Conservation (phyloP, 495 filamentous ascomycete species). For the Talaromyces thailandensis region DNA sequence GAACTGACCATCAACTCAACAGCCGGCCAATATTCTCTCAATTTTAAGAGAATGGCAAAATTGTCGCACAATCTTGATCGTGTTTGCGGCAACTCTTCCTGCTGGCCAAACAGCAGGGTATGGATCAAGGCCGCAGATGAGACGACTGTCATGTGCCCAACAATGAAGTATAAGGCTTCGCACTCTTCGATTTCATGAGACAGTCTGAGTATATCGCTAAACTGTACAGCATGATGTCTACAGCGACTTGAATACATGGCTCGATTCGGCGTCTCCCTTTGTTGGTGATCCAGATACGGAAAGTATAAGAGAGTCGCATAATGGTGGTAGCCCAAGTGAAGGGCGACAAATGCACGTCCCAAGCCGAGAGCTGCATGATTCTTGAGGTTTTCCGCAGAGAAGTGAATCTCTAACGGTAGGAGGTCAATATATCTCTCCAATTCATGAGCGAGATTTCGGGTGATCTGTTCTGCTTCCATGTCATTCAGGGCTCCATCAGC, state of each 20-base stretch:
- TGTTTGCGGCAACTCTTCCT: slow-evolving; percentile 14
- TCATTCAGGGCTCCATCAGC: background rate
- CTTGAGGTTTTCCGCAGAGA: slow-evolving; percentile 9
- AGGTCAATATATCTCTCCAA: background rate
- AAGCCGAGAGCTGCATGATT: slow-evolving; percentile 12
- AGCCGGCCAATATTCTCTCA: slow-evolving; percentile 19
- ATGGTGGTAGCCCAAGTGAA: slow-evolving; percentile 22
- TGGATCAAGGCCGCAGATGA: slow-evolving; percentile 19
- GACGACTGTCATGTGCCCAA: slow-evolving; percentile 8
- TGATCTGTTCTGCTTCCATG: background rate
- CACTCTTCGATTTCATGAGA: background rate
- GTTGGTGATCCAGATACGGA: background rate
- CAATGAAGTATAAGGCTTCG: background rate
- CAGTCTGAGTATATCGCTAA: background rate
- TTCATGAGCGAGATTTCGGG: background rate
- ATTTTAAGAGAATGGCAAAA: slow-evolving; percentile 14
- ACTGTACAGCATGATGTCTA: background rate
- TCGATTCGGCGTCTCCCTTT: background rate
- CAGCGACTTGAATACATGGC: background rate
- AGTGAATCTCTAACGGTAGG: background rate
- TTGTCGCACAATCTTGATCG: slow-evolving; percentile 16
- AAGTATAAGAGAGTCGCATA: slow-evolving; percentile 17
- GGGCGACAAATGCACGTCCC: slow-evolving; percentile 17
- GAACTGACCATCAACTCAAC: slow-evolving; percentile 19
- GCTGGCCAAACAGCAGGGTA: slow-evolving; percentile 17